Conservation (phyloP, 164 flowering plant species). For the Chimonanthus salicifolius region DNA sequence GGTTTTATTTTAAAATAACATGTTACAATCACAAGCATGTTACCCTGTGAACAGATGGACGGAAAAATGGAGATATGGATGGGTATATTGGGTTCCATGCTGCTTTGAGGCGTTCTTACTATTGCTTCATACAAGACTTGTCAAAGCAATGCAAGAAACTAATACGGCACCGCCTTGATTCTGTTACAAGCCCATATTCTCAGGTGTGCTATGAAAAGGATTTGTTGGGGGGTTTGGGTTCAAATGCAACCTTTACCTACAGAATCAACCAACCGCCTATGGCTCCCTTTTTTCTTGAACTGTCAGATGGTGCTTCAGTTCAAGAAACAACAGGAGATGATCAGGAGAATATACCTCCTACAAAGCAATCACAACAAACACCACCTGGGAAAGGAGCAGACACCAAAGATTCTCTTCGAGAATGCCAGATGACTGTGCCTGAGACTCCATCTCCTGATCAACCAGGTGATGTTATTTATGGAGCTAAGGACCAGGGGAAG, state of each 20-base stretch:
- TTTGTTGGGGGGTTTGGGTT: slow-evolving; percentile 34
- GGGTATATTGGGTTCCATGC: slow-evolving; percentile 94
- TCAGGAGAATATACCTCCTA: slow-evolving; percentile 83
- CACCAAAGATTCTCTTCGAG: slow-evolving; percentile 52
- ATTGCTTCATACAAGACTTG: slow-evolving; percentile 63
- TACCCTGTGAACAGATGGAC: slow-evolving; percentile 42
- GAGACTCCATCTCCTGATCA: slow-evolving; percentile 99
- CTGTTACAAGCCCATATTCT: slow-evolving; percentile 94
- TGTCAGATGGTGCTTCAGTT: slow-evolving; percentile 41
- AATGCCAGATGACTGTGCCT: slow-evolving; percentile 81
- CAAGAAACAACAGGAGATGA: slow-evolving; percentile 26
- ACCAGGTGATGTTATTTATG: slow-evolving; percentile 51
- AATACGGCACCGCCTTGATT: slow-evolving; percentile 89
- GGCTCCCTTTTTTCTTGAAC: slow-evolving; percentile 51
- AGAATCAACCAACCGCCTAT: slow-evolving; percentile 38
- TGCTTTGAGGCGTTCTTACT: slow-evolving; percentile 71
- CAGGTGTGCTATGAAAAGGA: slow-evolving; percentile 71
- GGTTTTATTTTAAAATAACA: background rate
- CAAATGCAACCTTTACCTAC: slow-evolving; percentile 21
- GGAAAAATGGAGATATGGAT: slow-evolving; percentile 61
- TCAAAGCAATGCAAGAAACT: slow-evolving; percentile 88
- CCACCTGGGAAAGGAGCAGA: slow-evolving; percentile 75
- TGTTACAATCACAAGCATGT: background rate
- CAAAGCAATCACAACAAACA: slow-evolving; percentile 46
- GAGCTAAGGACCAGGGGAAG: slow-evolving; percentile 48